Evolutionary conservation across 257 asterid genomes (phyloP).

Genomic region (Voacanga thouarsii): DNA sequence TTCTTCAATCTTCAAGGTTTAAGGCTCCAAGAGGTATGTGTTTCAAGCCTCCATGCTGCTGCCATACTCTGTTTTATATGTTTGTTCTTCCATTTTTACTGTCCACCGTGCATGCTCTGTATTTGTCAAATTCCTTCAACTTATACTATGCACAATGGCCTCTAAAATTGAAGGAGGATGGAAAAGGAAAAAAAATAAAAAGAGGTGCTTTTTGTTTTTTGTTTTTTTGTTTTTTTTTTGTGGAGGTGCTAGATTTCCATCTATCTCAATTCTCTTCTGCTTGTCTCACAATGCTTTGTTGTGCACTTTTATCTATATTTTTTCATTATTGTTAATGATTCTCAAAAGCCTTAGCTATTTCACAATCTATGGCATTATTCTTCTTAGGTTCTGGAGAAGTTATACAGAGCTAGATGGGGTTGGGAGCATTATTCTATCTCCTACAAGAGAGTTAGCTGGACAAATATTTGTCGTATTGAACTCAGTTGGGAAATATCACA

Average conservation of each 20-base stretch:
- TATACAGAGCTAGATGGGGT: conserved; percentile 83
- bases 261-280: background rate
- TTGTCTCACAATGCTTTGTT: background rate
- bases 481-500: conserved; percentile 78
- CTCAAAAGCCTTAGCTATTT: background rate
- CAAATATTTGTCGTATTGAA: conserved; percentile 78
- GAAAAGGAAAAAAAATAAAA: background rate
- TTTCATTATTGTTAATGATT: background rate
- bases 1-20: too few species aligned
- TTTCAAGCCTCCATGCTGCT: too few species aligned
- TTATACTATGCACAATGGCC: background rate
- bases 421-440: conserved; percentile 90
- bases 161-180: background rate
- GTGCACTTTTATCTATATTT: background rate
- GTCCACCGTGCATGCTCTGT: too few species aligned
- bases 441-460: conserved; percentile 91
- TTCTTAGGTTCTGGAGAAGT: conserved; percentile 73
- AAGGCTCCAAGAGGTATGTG: too few species aligned
- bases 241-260: background rate
- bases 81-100: too few species aligned
- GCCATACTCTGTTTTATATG: too few species aligned
- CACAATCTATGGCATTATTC: conserved; percentile 10
- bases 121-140: too few species aligned
- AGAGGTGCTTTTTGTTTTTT: background rate
- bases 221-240: background rate